A percentile compares a stretch with the other conserved stretches of the same genome.
Conservation (phyloP, 495 filamentous ascomycete genomes). For the Penicillium maclennaniae region DNA sequence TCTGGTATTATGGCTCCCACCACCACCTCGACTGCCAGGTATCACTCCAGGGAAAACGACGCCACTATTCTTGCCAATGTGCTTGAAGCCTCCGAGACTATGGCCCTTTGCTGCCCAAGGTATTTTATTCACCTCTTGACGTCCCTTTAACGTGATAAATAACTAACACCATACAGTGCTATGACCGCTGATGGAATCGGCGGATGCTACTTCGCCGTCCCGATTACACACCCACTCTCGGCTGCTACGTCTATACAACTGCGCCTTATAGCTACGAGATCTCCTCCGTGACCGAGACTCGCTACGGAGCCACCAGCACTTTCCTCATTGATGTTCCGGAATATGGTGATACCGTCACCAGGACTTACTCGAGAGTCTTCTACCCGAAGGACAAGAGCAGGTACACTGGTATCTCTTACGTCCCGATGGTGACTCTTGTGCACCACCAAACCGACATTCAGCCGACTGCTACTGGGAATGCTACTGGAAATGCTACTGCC, state of each 20-base stretch:
- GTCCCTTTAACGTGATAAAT: neutral
- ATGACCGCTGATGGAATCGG: neutral
- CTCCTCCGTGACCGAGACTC: neutral
- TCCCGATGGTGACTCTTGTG: constrained; percentile 8
- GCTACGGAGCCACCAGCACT: neutral
- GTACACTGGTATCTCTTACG: constrained; percentile 2
- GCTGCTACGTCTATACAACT: neutral
- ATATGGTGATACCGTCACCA: neutral
- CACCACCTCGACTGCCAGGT: neutral
- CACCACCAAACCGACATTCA: constrained; percentile 6
- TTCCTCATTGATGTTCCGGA: neutral
- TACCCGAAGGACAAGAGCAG: neutral
- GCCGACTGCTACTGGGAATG: neutral
- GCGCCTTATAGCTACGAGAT: neutral
- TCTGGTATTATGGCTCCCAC: constrained; percentile 3
- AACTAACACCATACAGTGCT: neutral
- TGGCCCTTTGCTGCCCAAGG: constrained; percentile 7
- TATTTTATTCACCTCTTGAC: neutral
- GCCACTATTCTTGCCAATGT: neutral
- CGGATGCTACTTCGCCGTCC: constrained; percentile 1
- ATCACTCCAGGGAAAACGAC: neutral
- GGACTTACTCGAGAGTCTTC: neutral
- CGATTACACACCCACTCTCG: neutral
- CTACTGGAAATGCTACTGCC: neutral
- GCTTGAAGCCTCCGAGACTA: neutral